Base-by-base conservation (phyloP, 2,329 filamentous ascomycete species). In the Penicillium sp. region DNA sequence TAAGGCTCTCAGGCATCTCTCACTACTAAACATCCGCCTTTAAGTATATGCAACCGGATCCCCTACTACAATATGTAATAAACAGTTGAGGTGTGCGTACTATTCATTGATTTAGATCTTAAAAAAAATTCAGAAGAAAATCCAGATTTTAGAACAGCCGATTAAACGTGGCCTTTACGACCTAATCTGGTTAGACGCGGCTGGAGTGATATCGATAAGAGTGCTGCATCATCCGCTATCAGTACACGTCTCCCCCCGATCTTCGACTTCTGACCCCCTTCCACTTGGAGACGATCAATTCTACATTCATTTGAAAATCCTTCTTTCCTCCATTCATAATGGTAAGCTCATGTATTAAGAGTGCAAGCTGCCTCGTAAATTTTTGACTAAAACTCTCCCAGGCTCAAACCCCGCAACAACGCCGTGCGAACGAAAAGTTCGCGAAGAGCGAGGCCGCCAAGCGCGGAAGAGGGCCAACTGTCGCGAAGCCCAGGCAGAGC, bases 401-500 rank as follows among this genome's bases (percentile, higher is more conserved):
- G 79, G 77, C 76, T 26, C 81, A 84, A 78, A 85, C 82, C 55
- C 82, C 82, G 28, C 77, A 81, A 63, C 82, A 85, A 71, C 79
- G 81, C 51, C 75, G 75, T 58, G 81, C 82, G 38, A 85, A 85
- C 66, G 78, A 80, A 51, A 75, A 73, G 54, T 84, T 76, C 60
- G 81, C 81, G 45, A 76, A 77, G 57, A 66, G 71, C 52, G 79
- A 84, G 62, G 77, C 77, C 54, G 72, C 74, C 51, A 83, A 82
- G 66, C 77, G 81, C 66, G 82, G 81, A 51, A 81, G 78, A 64
- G 68, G 67, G 39, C 69, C 74, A 53, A 57, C 61, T 25, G 62
- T 65, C 7, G 60, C 70, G 43, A 75, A 76, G 62, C 64, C 70
- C 52, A 76, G 77, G 61, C 73, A 69, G 37, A 61, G 70, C 49